Base-by-base conservation (phyloP, 805 yeast species). In the Monosporozyma servazzii region DNA sequence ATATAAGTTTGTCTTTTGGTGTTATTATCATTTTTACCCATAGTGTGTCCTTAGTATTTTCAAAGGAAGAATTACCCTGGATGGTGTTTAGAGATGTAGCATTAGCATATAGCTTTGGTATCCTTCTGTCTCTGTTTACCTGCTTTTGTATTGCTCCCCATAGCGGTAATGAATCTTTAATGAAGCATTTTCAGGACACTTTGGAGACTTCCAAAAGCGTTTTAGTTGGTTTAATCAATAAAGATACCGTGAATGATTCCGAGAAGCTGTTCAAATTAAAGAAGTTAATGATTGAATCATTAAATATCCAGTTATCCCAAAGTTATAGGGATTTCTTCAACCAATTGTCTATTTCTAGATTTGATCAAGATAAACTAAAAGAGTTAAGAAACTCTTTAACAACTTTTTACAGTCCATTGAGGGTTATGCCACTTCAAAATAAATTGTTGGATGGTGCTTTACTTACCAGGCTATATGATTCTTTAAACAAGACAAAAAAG, bases 71-170 rank as follows among this genome's bases (percentile, higher is more conserved):
- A 2, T 54, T 63, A 39, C 49, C 65, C n/a, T 71, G 76, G 75
- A 55, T 56, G 25, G 48, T 63, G 50, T 61, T 59, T 48, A 69
- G 76, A 74, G 69, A 75, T 48, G 69, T 75, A 54, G 71, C 71
- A 4, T 65, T 76, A 7, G 77, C 80, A 0, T 75, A 72, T 52
- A 52, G 71, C 0, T 72, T 75, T 56, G 81, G 80, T 1, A 51
- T 74, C 2, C 33, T 71, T 15, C 48, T 74, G 1, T 69, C 76
- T 0, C 50, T 75, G 11, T 23, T 66, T 1, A 66, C 71, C 2
- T 71, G 74, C 42, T 37, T 68, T 4, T 3, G 60, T 4, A 55
- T 74, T 17, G 68, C 65, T 48, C 80, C 81, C 5, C 71, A 70
- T 36, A 54, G 68, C 36, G 77, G 78, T n/a, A 71, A 72, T 48